Base-by-base conservation (phyloP, 1,139 yeast species). In the Yamadazyma taylorii region DNA sequence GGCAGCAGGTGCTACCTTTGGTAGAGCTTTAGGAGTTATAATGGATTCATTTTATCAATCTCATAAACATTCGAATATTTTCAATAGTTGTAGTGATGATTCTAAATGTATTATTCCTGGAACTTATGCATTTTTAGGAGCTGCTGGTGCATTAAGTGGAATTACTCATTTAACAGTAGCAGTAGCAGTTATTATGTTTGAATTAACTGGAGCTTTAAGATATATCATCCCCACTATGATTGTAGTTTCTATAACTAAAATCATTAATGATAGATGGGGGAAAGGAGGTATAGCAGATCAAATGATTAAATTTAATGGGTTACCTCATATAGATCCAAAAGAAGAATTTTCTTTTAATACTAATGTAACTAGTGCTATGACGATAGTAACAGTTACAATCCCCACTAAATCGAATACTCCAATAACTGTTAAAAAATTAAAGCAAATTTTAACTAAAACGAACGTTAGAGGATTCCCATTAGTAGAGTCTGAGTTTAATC, bases 1-100 rank as follows among this genome's bases (percentile, higher is more conserved):
- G 94, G 96, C 97, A 0, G 86, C 92, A 2, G 97, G 97, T 5
- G 96, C 97, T 1, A 79, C 95, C 2, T 89, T 90, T 66, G 97
- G 97, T 3, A 73, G 97, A 40, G 81, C 94, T 0, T 56, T 88
- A 13, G 96, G 96, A 1, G 71, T 85, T 2, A 43, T 84, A 12
- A 80, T 85, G 13, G 85, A 90, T 50, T 52, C 67, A 23, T 47
- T 84, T 10, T 75, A 81, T 24, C 68, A 70, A 40, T 57, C 52
- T 32, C 46, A 66, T 41, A 70, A 75, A 0, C 61, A 66, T 9
- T 60, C 75, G 2, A 38, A 53, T 4, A 40, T 77, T 4, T 85
- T 85, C 51, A 42, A 73, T 25, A 66, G 76, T 38, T 79, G 80
- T 43, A 56, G 68, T 1, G 58, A 67, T 1, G 58, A 49, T 7